A percentile compares a stretch with the other conserved stretches of the same genome.
phyloP scores from a whole-genome alignment of 1,284 basidiomycete genomes.

The Trichosporon faecale region DNA sequence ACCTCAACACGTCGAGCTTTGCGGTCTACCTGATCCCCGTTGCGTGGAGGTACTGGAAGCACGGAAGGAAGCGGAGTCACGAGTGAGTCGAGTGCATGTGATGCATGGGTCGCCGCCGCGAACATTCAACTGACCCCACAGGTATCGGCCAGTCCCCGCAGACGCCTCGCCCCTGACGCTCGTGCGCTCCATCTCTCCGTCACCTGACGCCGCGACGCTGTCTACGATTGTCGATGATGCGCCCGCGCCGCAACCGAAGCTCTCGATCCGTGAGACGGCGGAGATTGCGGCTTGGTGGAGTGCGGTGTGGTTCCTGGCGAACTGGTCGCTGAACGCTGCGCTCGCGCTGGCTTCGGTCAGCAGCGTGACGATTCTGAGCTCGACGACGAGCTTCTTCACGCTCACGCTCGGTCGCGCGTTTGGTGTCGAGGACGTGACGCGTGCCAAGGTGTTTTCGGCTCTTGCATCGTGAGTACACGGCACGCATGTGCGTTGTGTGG shows the following conservation, averaged over 20 bases:
- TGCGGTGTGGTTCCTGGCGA: conserved; percentile 84
- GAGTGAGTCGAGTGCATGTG: background rate
- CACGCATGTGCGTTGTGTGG: background rate
- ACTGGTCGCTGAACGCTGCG: conserved; percentile 80
- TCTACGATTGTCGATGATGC: conserved; percentile 28
- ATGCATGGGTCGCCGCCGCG: background rate
- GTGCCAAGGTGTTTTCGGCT: conserved; percentile 76
- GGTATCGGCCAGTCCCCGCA: conserved; percentile 1
- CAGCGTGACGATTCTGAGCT: conserved; percentile 81
- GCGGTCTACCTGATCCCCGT: conserved; percentile 79
- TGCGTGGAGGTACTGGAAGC: conserved; percentile 23
- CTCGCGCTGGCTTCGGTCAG: conserved; percentile 84
- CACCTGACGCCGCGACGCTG: conserved; percentile 15
- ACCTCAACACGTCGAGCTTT: conserved; percentile 63
- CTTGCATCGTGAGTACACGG: conserved; percentile 62
- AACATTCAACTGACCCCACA: background rate
- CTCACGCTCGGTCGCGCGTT: conserved; percentile 79
- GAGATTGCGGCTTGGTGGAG: conserved; percentile 73
- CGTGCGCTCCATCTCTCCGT: conserved; percentile 20
- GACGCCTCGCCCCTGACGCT: conserved; percentile 18
- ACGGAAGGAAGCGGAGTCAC: conserved; percentile 2
- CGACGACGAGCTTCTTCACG: conserved; percentile 93
- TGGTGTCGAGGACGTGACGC: conserved; percentile 73
- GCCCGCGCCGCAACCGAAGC: conserved; percentile 30
- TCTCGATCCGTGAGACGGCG: conserved; percentile 70